phyloP scores from a whole-genome alignment of 75 land plant species.

The Picea sitchensis region DNA sequence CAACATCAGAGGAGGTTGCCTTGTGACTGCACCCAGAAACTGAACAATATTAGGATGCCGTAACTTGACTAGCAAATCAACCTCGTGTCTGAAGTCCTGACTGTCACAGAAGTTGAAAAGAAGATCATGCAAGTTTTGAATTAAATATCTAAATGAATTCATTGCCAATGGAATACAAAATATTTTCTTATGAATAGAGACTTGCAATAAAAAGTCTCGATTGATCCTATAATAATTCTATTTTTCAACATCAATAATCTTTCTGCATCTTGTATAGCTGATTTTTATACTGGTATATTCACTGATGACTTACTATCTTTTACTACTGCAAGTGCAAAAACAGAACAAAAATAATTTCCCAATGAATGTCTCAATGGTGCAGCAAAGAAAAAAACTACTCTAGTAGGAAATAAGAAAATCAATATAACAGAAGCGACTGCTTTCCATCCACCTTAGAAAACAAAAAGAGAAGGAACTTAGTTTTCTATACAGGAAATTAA shows the following conservation, averaged over 20 bases:
- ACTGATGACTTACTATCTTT: neutral
- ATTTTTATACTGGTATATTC: neutral
- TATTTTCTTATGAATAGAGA: no score
- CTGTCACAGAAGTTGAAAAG: constrained; percentile 32
- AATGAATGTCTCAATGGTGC: neutral
- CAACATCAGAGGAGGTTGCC: constrained; percentile 75
- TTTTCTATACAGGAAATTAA: no score
- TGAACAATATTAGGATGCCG: constrained; percentile 96
- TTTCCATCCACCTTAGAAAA: neutral
- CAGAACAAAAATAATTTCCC: neutral
- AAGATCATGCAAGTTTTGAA: neutral
- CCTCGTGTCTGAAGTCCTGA: constrained; percentile 92
- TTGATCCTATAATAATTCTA: neutral
- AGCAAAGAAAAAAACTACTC: neutral
- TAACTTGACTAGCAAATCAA: constrained; percentile 82
- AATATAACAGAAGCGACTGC: neutral
- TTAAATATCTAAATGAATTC: neutral
- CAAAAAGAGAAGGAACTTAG: no score
- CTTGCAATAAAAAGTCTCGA: neutral
- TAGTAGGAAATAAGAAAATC: neutral
- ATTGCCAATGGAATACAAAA: neutral
- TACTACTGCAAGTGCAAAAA: neutral
- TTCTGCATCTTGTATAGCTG: neutral
- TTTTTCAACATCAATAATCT: constrained; percentile 1
- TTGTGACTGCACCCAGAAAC: constrained; percentile 95